Base-by-base conservation (phyloP, 2,329 filamentous ascomycete genomes). In the Teratosphaeria gauchensis region DNA sequence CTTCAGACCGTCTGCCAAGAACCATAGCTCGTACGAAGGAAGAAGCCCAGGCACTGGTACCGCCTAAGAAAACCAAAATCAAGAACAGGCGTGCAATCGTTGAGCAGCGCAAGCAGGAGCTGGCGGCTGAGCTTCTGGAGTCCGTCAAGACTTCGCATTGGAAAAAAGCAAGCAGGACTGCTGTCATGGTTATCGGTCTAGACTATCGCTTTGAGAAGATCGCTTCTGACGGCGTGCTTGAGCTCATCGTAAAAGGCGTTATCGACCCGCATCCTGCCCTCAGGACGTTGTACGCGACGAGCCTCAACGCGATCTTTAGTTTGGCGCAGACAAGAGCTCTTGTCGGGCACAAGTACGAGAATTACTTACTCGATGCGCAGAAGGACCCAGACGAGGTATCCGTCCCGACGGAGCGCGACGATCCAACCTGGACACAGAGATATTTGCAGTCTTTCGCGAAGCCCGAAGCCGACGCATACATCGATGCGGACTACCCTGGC, bases 101-200 rank as follows among this genome's bases (percentile, higher is more conserved):
- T 4, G 94, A 99, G 73, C 79, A 81, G 57, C 91, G 89, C 76
- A 99, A 99, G 76, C 79, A 85, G 0, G 82, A 84, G 3, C 77
- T 99, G 30, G 89, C 92, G 0, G 78, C 90, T 57, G 91, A 97
- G 71, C 79, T 99, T 33, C 87, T 92, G 3, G 83, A 88, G 60
- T 77, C 87, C 60, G 89, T 90, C 1, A 86, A 84, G 66, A 83
- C 83, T 2, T 90, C 91, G 0, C 95, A 99, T 70, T 99, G 94
- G 94, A 97, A 96, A 77, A 92, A 96, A 66, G 92, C 92, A 5
- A 90, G 86, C 55, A 83, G 92, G 31, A 95, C 92, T 58, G 89
- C 89, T 9, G 88, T 95, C 38, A 94, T 99, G 71, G 89, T 95
- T 4, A 85, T 92, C 58, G 95, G 94, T 61, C 81, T 96, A 62